Evolutionary conservation across 192 early-diverging fungal genomes (phyloP), one percentile per base, ranked within the genome.

Genomic region (Polychytrium aggregatum): DNA sequence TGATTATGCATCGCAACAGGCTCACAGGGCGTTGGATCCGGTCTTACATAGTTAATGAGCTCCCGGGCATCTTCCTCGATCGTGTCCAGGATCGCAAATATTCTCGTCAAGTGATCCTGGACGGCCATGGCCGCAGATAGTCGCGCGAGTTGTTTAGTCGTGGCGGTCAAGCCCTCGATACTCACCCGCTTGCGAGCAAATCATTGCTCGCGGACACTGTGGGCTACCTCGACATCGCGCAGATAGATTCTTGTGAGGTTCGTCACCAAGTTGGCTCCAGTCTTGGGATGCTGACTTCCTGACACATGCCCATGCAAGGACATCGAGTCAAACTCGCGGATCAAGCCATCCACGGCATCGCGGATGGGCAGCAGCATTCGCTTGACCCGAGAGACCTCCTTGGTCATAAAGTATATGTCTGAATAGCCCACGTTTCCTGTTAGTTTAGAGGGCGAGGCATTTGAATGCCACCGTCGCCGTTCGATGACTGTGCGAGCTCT

Each of bases 341-440:
- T n/a, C n/a, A n/a, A n/a, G n/a, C n/a, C n/a, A n/a, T n/a, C n/a
- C n/a, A n/a, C n/a, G n/a, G n/a, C n/a, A n/a, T n/a, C n/a, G n/a
- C 35, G 17, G 10, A 35, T 53, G 0, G 64, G 64, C 35, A 44
- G 27, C 16, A 65, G 14, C 27, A 42, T 36, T 3, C 44, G 41
- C 2, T 52, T 40, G n/a, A 65, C 33, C 22, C 47, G 25, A n/a
- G 30, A 20, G 20, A 64, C 36, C 47, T 65, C 64, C 29, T 65
- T 61, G 26, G 49, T 49, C 7, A 65, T 64, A 31, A 62, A 14
- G 24, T 65, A 55, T 24, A 65, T 55, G 29, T 56, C 53, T 61
- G 27, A 29, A 1, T 57, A 1, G 42, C n/a, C 17, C 4, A 7
- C 31, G 8, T 44, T 2, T 44, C 14, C 1, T n/a, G n/a, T n/a